A percentile compares a stretch with the other conserved stretches of the same genome.
phyloP scores from a whole-genome alignment of 768 basidiomycete species.

The Hirschioporus abietinus region DNA sequence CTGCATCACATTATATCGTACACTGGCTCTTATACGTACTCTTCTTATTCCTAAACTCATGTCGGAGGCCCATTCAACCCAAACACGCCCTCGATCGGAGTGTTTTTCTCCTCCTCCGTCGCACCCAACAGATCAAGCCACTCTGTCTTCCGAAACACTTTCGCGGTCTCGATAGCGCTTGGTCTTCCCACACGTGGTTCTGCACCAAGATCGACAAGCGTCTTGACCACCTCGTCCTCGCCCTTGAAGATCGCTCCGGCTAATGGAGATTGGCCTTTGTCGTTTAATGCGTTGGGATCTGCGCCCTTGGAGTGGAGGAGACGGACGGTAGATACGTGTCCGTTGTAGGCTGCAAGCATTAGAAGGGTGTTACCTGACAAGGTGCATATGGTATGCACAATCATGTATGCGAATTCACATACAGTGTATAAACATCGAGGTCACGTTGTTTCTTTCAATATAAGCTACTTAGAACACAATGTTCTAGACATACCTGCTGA shows the following conservation, averaged over 20 bases:
- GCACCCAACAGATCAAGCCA: conserved; percentile 54
- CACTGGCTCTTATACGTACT: background rate
- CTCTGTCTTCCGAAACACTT: conserved; percentile 59
- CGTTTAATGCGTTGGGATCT: conserved; percentile 66
- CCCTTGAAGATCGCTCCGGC: conserved; percentile 78
- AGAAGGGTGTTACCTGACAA: conserved; percentile 65
- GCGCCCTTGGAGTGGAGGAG: conserved; percentile 52
- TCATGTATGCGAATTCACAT: background rate
- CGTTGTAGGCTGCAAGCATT: conserved; percentile 74
- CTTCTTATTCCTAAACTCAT: background rate
- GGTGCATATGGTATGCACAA: background rate
- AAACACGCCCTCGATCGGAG: conserved; percentile 12
- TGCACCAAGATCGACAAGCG: conserved; percentile 49
- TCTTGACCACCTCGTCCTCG: conserved; percentile 55
- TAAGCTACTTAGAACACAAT: background rate
- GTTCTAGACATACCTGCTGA: conserved; percentile 46
- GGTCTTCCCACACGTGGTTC: conserved; percentile 64
- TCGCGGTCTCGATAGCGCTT: conserved; percentile 61
- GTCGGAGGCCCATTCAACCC: background rate
- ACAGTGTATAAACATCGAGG: background rate
- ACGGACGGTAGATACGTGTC: conserved; percentile 49
- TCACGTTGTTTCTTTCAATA: background rate
- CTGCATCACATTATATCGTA: conserved; percentile 1
- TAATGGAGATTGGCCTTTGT: conserved; percentile 65
- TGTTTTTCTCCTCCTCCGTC: conserved; percentile 44